Conservation (phyloP, 352 stramenopile genomes). For the Globisporangium mamillatum region DNA sequence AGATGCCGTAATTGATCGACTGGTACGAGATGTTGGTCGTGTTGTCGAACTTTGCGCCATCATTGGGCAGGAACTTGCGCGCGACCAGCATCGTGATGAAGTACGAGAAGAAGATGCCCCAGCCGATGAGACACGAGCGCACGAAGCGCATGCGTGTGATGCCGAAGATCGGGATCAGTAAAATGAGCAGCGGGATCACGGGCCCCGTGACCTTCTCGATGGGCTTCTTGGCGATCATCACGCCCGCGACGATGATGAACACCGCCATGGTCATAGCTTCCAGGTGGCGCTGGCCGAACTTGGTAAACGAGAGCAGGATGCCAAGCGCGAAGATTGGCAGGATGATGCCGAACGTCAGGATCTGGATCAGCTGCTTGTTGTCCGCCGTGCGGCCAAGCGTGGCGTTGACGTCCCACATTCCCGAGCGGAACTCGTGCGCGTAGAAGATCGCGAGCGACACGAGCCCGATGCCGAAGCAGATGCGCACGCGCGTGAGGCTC, state of each 20-base stretch:
- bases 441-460: constrained; percentile 58
- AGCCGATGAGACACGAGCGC: constrained; percentile 67
- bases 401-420: constrained; percentile 37
- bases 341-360: constrained; percentile 61
- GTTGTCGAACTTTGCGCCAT: constrained; percentile 45
- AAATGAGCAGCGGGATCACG: constrained; percentile 72
- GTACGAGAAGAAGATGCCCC: constrained; percentile 69
- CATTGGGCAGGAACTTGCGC: constrained; percentile 31
- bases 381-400: constrained; percentile 30
- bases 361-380: constrained; percentile 46
- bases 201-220: constrained; percentile 64
- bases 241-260: constrained; percentile 53
- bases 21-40: constrained; percentile 80
- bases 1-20: constrained; percentile 81
- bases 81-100: constrained; percentile 58
- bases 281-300: constrained; percentile 41
- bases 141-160: constrained; percentile 82
- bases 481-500: constrained; percentile 50
- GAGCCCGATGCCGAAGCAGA: constrained; percentile 58
- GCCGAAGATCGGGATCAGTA: constrained; percentile 83
- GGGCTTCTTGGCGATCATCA: constrained; percentile 81
- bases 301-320: constrained; percentile 51
- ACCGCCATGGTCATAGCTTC: constrained; percentile 62
- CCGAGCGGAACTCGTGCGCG: constrained; percentile 39
- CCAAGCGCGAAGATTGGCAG: constrained; percentile 54